Evolutionary conservation across 495 filamentous ascomycete species (phyloP).

Genomic region (Aeminium ludgeri): DNA sequence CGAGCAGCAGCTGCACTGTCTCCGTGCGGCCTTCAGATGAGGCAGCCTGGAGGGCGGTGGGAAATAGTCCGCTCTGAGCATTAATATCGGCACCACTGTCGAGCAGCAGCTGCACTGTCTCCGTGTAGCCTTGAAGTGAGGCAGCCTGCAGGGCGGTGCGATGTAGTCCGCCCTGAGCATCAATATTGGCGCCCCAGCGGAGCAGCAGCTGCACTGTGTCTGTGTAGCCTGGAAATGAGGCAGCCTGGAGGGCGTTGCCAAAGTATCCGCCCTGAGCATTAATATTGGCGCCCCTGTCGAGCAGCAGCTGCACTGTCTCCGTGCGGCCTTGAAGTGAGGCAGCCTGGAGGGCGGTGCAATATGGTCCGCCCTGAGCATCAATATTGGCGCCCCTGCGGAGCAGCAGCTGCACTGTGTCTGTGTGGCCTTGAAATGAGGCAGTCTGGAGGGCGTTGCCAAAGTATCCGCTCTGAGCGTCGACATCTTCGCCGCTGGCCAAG

Average conservation of each 20-base stretch:
- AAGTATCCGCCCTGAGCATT: conserved; percentile 11
- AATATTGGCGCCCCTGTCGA: conserved; percentile 5
- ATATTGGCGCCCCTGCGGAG: conserved; percentile 6
- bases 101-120: conserved; percentile 4
- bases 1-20: conserved; percentile 1
- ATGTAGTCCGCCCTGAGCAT: not conserved
- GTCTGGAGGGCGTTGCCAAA: conserved; percentile 8
- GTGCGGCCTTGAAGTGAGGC: conserved; percentile 7
- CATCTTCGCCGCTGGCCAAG: conserved; percentile 7
- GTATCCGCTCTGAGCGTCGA: conserved; percentile 4
- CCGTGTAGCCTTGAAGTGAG: not conserved
- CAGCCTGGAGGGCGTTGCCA: conserved; percentile 19
- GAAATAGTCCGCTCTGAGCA: not conserved
- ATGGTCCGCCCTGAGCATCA: conserved; percentile 1
- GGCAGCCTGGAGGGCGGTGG: conserved; percentile 5
- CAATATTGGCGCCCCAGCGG: conserved; percentile 6
- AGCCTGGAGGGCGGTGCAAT: conserved; percentile 5
- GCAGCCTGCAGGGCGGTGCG: conserved; percentile 8
- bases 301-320: conserved; percentile 11
- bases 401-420: conserved; percentile 3
- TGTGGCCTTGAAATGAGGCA: conserved; percentile 5
- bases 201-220: conserved; percentile 12
- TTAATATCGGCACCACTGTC: conserved; percentile 6
- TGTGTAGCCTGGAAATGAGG: conserved; percentile 7
- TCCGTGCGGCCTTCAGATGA: not conserved